Conservation (phyloP, 192 early-diverging fungal species). For the Entomortierella beljakovae region DNA sequence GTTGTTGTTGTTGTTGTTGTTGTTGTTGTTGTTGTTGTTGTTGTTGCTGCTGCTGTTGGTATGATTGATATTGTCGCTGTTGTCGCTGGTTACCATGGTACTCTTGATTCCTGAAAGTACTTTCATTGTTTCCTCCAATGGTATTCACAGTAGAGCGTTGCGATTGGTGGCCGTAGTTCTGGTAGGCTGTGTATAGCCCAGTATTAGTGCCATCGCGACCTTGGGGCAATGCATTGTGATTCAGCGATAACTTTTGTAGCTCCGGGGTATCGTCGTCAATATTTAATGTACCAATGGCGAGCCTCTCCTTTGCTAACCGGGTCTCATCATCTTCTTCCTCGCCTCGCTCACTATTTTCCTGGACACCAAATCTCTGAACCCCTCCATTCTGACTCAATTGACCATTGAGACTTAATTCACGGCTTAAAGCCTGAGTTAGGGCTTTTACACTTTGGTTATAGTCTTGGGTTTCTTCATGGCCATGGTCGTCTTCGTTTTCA, state of each 20-base stretch:
- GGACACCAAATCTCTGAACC: constrained; percentile 6
- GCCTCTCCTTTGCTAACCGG: constrained; percentile 26
- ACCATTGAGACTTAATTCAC: constrained; percentile 21
- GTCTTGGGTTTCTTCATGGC: constrained; percentile 11
- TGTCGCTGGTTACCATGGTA: no score
- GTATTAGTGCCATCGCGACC: constrained; percentile 3
- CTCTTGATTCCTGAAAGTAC: constrained; percentile 16
- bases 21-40: neutral
- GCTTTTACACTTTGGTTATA: constrained; percentile 29
- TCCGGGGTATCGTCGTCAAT: constrained; percentile 50
- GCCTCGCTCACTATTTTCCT: constrained; percentile 19
- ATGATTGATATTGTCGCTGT: neutral
- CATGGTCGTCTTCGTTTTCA: constrained; percentile 3
- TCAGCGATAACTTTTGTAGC: constrained; percentile 6
- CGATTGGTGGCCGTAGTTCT: neutral
- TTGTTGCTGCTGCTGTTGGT: constrained; percentile 18
- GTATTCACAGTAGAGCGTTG: constrained; percentile 1
- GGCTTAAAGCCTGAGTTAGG: constrained; percentile 24
- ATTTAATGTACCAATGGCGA: constrained; percentile 39
- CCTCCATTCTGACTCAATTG: constrained; percentile 6
- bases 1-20: constrained; percentile 24
- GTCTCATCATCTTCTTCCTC: constrained; percentile 47
- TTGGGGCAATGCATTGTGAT: neutral
- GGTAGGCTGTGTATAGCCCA: neutral
- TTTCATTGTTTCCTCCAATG: neutral